Base-by-base conservation (phyloP, 345 rosid genomes). In the Populus alba region DNA sequence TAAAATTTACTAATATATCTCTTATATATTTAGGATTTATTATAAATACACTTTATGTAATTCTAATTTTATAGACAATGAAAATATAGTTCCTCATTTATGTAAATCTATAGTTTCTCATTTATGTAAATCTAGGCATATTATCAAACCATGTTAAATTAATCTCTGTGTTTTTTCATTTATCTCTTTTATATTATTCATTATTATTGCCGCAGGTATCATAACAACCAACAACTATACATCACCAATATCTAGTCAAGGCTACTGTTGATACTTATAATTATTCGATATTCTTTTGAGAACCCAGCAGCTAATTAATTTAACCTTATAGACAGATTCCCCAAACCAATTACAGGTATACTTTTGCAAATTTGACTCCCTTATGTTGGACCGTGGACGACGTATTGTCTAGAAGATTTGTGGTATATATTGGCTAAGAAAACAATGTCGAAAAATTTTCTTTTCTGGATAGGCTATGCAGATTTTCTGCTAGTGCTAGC, bases 351-450 rank as follows among this genome's bases (percentile, higher is more conserved):
- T 5, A 53, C 55, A 23, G 6, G 22, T 4, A 27, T 72, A 17
- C 37, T 75, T 78, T 75, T 82, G 39, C 38, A 35, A 66, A 37
- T 62, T 79, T 76, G 76, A 77, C 73, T 66, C 61, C 67, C 41
- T 53, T 31, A 43, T 67, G 74, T 59, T 69, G 71, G 78, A 49
- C 41, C 15, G n/a, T 8, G 43, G 25, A 51, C 33, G 75, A 57
- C 33, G 71, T 71, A 45, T 73, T 69, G 71, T 75, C 82, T n/a
- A 6, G 43, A 41, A 70, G 74, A 37, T 55, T 63, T 61, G 75
- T 70, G 76, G 74, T 79, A 27, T 27, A 27, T 27, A 66, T 5
- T 31, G 49, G 27, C 7, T 9, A 12, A 3, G 33, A 53, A 72
- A 72, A 63, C 22, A n/a, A 20, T 8, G 16, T 35, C 10, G 18